phyloP scores from a whole-genome alignment of 371 early-diverging fungal genomes.

The Rhizopus delemar region DNA sequence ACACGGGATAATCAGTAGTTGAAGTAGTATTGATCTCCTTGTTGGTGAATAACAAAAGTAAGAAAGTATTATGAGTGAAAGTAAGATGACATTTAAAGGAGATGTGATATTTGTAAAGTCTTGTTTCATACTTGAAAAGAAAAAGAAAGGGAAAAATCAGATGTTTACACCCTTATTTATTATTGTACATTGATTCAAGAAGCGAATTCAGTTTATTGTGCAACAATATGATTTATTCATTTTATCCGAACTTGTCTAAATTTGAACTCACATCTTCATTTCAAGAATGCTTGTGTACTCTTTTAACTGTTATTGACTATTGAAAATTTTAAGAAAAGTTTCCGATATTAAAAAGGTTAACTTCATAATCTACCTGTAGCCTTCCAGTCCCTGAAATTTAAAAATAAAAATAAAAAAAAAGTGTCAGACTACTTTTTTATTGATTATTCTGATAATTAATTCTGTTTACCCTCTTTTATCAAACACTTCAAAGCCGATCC shows the following conservation, averaged over 20 bases:
- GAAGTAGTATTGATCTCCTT: background rate
- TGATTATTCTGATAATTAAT: too few relatives aligned
- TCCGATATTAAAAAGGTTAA: too few relatives aligned
- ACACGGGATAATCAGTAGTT: background rate
- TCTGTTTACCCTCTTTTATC: constrained; percentile 58
- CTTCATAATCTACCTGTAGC: too few relatives aligned
- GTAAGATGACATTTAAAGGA: background rate
- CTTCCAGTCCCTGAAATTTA: too few relatives aligned
- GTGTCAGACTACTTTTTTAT: too few relatives aligned
- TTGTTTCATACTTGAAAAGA: constrained; percentile 5
- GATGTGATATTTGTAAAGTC: background rate
- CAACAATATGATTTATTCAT: constrained; percentile 55
- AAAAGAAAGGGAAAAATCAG: background rate
- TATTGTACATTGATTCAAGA: constrained; percentile 49
- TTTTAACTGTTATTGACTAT: too few relatives aligned
- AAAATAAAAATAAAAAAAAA: too few relatives aligned
- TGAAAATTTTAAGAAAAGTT: too few relatives aligned
- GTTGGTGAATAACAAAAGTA: background rate
- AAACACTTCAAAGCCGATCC: constrained; percentile 82
- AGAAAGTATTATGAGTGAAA: background rate
- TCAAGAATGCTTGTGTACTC: constrained; percentile 58
- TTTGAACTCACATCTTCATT: constrained; percentile 55
- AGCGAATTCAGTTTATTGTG: constrained; percentile 55
- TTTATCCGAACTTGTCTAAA: constrained; percentile 53
- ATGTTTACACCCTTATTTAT: constrained; percentile 7